phyloP scores from a whole-genome alignment of 2,329 filamentous ascomycete species.

The Penicillium hordei region DNA sequence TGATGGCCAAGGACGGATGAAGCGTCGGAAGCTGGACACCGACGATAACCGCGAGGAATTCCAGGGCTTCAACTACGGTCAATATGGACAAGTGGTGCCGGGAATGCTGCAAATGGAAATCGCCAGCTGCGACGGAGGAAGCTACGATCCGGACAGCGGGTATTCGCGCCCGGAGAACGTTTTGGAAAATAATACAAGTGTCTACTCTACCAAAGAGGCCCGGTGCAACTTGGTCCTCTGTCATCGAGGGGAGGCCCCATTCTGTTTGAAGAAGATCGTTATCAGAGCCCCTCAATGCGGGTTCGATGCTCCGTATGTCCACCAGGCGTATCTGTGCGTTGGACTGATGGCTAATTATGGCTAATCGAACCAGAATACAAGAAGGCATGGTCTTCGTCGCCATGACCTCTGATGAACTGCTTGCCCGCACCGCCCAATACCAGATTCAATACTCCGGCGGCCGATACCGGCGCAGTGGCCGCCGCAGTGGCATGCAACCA shows the following conservation, averaged over 20 bases:
- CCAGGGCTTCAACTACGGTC: constrained; percentile 74
- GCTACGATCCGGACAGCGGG: constrained; percentile 54
- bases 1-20: constrained; percentile 52
- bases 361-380: constrained; percentile 62
- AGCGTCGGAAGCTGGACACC: constrained; percentile 69
- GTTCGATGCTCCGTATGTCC: constrained; percentile 80
- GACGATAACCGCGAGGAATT: constrained; percentile 53
- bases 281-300: constrained; percentile 80
- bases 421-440: constrained; percentile 71
- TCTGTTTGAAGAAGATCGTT: constrained; percentile 79
- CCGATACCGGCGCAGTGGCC: constrained; percentile 29
- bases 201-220: constrained; percentile 88
- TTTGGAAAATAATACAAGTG: constrained; percentile 74
- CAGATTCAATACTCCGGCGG: constrained; percentile 63
- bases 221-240: constrained; percentile 82
- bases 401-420: constrained; percentile 76
- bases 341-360: constrained; percentile 32
- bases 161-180: constrained; percentile 75
- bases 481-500: constrained; percentile 33
- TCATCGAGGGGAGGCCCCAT: constrained; percentile 77
- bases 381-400: constrained; percentile 90
- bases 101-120: constrained; percentile 83
- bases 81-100: constrained; percentile 81
- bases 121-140: constrained; percentile 82
- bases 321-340: constrained; percentile 1